phyloP scores from a whole-genome alignment of 1,284 basidiomycete species.

The Ceratobasidium sp. region DNA sequence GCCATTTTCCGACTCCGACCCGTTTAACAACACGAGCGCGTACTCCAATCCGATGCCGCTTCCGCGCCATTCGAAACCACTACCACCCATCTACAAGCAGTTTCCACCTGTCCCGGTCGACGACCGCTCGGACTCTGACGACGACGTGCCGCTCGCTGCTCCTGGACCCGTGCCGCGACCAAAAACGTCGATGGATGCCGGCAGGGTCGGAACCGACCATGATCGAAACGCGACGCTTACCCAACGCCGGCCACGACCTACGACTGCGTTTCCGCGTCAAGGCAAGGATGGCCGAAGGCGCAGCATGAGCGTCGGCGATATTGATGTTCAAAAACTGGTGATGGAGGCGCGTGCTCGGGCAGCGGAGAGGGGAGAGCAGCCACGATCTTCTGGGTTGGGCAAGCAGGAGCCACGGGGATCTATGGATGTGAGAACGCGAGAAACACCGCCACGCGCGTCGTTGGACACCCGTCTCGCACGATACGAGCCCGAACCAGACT shows the following conservation, averaged over 20 bases:
- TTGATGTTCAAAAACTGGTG: constrained; percentile 62
- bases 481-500: not conserved
- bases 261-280: constrained; percentile 18
- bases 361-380: constrained; percentile 37
- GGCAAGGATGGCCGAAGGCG: constrained; percentile 55
- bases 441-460: constrained; percentile 12
- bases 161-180: not conserved
- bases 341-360: constrained; percentile 21
- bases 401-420: constrained; percentile 49
- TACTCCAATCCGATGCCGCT: constrained; percentile 5
- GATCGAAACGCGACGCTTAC: constrained; percentile 26
- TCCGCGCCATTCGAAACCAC: constrained; percentile 24
- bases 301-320: constrained; percentile 76
- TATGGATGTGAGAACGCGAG: not conserved
- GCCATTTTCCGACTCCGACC: not conserved
- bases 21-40: constrained; percentile 2
- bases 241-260: constrained; percentile 10
- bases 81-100: constrained; percentile 32
- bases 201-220: not conserved
- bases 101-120: constrained; percentile 32
- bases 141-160: constrained; percentile 24
- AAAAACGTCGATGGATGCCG: constrained; percentile 1
- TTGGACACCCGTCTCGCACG: not conserved
- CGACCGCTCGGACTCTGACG: constrained; percentile 32
- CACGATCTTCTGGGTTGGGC: constrained; percentile 45